Percentiles rank a stretch among this genome's conserved stretches.
These are phyloP conservation scores for Arctium minus DNA, from an alignment of 129 eudicot genomes.

Conservation along the genomic window DNA sequence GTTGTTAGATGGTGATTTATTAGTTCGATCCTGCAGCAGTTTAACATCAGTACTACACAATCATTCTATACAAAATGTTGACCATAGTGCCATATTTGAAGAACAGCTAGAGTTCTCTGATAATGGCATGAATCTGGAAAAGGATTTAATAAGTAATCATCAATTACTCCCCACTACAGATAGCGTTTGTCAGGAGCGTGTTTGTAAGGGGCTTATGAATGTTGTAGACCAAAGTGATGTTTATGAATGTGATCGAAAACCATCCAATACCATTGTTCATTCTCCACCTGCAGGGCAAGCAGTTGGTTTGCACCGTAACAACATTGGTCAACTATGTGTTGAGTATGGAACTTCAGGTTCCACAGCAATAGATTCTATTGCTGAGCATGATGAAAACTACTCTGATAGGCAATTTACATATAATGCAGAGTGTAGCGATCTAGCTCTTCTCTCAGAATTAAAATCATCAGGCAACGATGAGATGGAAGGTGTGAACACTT, in stretches of 20 bases:
- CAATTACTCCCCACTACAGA: not conserved
- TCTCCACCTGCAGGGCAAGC: conserved; percentile 5
- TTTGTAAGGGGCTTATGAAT: not conserved
- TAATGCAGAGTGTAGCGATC: conserved; percentile 10
- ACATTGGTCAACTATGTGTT: not conserved
- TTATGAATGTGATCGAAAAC: conserved; percentile 14
- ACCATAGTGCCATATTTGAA: not conserved
- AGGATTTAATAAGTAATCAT: conserved; percentile 4
- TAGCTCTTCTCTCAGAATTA: not conserved
- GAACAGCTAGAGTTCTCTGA: conserved; percentile 15
- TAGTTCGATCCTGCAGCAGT: conserved; percentile 17
- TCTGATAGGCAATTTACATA: not conserved
- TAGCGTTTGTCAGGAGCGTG: not conserved
- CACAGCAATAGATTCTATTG: not conserved
- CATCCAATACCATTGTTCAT: not conserved
- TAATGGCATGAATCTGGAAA: conserved; percentile 13
- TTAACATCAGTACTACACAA: conserved; percentile 7
- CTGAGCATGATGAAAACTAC: not conserved
- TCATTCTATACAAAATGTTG: not conserved
- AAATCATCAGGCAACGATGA: not conserved
- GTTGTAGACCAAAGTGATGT: conserved; percentile 11
- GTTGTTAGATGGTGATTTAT: conserved; percentile 14
- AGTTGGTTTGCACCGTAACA: not conserved
- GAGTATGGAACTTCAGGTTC: conserved; percentile 21
- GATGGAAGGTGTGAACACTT: not conserved